phyloP scores from a whole-genome alignment of 129 eudicot genomes.

The Pulicaria dysenterica region DNA sequence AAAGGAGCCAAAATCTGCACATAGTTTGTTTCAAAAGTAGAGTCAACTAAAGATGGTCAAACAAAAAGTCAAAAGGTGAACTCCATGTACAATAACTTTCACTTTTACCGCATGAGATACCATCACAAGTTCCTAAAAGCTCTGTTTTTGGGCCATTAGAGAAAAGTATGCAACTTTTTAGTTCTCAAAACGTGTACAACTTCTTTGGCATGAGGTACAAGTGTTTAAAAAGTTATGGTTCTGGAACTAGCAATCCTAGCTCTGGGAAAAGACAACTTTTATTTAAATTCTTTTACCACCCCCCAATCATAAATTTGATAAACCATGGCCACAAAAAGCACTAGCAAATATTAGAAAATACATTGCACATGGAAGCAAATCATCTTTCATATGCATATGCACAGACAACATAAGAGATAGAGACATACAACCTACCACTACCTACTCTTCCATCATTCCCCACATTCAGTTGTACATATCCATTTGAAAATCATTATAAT shows the following conservation, averaged over 20 bases:
- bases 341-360: conserved; percentile 6
- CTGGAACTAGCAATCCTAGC: neutral
- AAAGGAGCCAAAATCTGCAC: conserved; percentile 90
- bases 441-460: conserved; percentile 20
- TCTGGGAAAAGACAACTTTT: neutral
- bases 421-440: conserved; percentile 25
- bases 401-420: conserved; percentile 13
- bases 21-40: neutral
- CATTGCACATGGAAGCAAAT: conserved; percentile 29
- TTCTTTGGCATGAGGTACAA: conserved; percentile 15
- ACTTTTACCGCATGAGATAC: conserved; percentile 35
- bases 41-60: conserved; percentile 30
- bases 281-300: neutral
- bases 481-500: neutral
- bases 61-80: conserved; percentile 15
- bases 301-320: conserved; percentile 19
- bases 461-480: neutral
- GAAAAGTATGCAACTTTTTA: neutral
- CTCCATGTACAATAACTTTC: conserved; percentile 12
- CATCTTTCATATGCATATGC: conserved; percentile 19
- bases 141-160: conserved; percentile 24
- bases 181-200: neutral
- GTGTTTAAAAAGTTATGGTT: neutral
- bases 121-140: conserved; percentile 25
- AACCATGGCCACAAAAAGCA: conserved; percentile 32